phyloP scores from a whole-genome alignment of 805 yeast genomes.

The Cyberlindnera samutprakarnensis region DNA sequence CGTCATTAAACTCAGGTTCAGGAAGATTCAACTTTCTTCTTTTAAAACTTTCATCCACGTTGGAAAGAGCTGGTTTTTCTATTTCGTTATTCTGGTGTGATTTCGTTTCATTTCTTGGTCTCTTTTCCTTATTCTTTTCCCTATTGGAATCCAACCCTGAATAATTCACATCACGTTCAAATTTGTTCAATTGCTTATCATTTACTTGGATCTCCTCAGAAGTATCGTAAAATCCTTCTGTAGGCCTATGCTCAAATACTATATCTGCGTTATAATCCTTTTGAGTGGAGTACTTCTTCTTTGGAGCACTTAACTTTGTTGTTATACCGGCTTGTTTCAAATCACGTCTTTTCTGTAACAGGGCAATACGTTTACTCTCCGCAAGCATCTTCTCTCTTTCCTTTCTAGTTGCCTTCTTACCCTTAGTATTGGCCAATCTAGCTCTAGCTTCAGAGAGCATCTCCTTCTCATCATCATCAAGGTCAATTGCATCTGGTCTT shows the following conservation, averaged over 20 bases:
- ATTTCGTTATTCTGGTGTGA: constrained; percentile 20
- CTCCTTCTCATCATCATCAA: constrained; percentile 85
- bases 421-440: constrained; percentile 84
- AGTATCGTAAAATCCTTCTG: constrained; percentile 61
- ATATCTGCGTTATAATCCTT: constrained; percentile 82
- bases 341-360: constrained; percentile 73
- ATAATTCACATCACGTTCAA: constrained; percentile 34
- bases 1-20: constrained; percentile 24
- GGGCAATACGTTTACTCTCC: constrained; percentile 69
- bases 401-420: constrained; percentile 89
- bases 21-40: constrained; percentile 25
- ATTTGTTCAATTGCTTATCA: constrained; percentile 29
- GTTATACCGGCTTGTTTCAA: constrained; percentile 73
- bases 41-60: constrained; percentile 6
- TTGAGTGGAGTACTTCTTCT: constrained; percentile 47
- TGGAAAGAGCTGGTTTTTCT: constrained; percentile 9
- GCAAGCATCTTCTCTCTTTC: constrained; percentile 77
- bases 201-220: constrained; percentile 46
- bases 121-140: constrained; percentile 21
- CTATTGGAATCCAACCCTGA: constrained; percentile 31
- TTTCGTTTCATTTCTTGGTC: constrained; percentile 20
- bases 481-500: constrained; percentile 66
- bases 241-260: constrained; percentile 68
- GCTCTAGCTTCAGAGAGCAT: constrained; percentile 95
- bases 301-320: constrained; percentile 39